Base-by-base conservation (phyloP, 129 eudicot species). In the Artemisia argyi region DNA sequence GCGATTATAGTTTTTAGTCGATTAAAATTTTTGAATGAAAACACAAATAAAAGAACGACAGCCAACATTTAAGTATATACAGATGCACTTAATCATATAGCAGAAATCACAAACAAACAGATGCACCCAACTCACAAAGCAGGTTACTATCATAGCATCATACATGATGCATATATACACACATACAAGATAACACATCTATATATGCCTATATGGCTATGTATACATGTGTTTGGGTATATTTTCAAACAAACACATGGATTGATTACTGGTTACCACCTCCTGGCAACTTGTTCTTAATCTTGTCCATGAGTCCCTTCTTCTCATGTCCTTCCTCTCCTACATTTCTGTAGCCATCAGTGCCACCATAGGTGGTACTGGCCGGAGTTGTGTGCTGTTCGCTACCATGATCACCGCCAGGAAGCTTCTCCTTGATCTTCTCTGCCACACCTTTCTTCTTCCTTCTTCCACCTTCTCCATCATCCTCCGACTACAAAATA, bases 391-490 rank as follows among this genome's bases (percentile, higher is more conserved):
- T 20, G 1, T 64, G 57, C 17, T 74, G 72, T 52, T 74, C 58
- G 49, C 65, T 16, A 35, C 63, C 89, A 14, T 86, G 87, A 74
- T 65, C 65, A 13, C 57, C 72, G 0, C 46, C 46, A 39, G 46
- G 46, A 10, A 39, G 8, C 46, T 39, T 39, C 46, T 39, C 46
- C n/a, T n/a, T n/a, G n/a, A n/a, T n/a, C n/a, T n/a, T n/a, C n/a
- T n/a, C n/a, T n/a, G n/a, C n/a, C n/a, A 39, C 28, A 26, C 87
- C 87, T 52, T 82, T 85, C 83, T 88, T 88, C 88, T 83, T 81
- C 71, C 89, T 80, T 56, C 86, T 73, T 20, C 95, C 90, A 4
- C 90, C 95, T 54, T 59, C 61, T 10, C 88, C 95, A 73, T 88
- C 95, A 60, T 80, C 86, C 80, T 88, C 90, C 1, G 88, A 86